phyloP scores from a whole-genome alignment of 2,329 filamentous ascomycete species.

The Fusarium palustre region DNA sequence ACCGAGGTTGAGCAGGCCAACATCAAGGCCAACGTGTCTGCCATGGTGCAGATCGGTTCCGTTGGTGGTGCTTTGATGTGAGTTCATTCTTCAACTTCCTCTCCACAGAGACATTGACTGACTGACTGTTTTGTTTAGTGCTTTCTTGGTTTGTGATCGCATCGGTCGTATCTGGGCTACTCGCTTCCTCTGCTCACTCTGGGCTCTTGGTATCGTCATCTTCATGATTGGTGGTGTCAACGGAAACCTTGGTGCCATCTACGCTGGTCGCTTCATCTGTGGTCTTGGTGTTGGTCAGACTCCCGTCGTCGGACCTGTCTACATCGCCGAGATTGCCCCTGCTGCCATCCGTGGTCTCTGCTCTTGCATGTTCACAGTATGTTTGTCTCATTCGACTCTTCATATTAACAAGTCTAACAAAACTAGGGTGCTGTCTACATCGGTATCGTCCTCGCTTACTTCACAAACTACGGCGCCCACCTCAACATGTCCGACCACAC shows the following conservation, averaged over 20 bases:
- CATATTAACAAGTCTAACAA: background rate
- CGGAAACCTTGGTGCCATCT: constrained; percentile 68
- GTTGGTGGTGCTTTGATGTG: constrained; percentile 75
- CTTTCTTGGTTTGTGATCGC: constrained; percentile 69
- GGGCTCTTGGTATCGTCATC: constrained; percentile 69
- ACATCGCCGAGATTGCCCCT: constrained; percentile 78
- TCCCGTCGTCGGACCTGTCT: constrained; percentile 75
- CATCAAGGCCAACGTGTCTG: constrained; percentile 80
- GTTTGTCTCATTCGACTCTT: background rate
- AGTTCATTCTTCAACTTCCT: constrained; percentile 20
- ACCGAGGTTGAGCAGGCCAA: constrained; percentile 67
- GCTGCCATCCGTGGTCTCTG: constrained; percentile 78
- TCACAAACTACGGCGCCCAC: constrained; percentile 73
- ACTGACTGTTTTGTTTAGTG: constrained; percentile 52
- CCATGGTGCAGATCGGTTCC: constrained; percentile 84
- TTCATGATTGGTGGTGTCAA: constrained; percentile 65
- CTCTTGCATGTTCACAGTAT: constrained; percentile 64
- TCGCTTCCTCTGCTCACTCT: constrained; percentile 66
- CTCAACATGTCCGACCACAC: constrained; percentile 62
- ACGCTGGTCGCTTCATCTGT: constrained; percentile 74
- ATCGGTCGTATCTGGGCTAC: constrained; percentile 74
- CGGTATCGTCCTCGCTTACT: constrained; percentile 83
- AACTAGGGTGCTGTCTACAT: constrained; percentile 69
- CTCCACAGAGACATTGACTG: background rate
- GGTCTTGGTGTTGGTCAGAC: constrained; percentile 75